Percentiles rank a stretch among this genome's conserved stretches.
These are phyloP conservation scores for Kurtzmaniella quercitrusa DNA, from an alignment of 1,139 yeast species.

Conservation along the genomic window DNA sequence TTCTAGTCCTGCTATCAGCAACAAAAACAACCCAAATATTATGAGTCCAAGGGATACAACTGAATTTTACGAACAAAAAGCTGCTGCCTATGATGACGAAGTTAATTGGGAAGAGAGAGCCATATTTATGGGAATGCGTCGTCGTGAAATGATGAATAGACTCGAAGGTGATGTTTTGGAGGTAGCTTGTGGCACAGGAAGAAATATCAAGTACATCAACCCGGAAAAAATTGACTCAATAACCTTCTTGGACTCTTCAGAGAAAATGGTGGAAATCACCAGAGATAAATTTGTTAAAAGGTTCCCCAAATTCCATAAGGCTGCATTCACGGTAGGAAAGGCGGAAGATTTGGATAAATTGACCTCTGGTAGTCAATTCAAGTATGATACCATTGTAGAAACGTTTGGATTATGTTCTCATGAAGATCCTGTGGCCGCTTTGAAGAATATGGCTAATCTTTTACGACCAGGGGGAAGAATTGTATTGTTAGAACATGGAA, in stretches of 20 bases:
- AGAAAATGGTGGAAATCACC: constrained; percentile 81
- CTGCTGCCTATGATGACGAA: constrained; percentile 75
- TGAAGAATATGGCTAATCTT: constrained; percentile 65
- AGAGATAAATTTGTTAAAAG: constrained; percentile 64
- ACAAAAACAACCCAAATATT: constrained; percentile 37
- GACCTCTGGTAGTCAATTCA: constrained; percentile 42
- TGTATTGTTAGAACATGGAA: constrained; percentile 85
- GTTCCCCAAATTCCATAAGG: constrained; percentile 64
- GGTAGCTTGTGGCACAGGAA: constrained; percentile 94
- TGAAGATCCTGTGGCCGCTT: constrained; percentile 82
- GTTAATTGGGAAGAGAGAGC: constrained; percentile 84
- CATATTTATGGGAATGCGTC: constrained; percentile 74
- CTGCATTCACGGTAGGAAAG: constrained; percentile 85
- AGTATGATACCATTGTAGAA: constrained; percentile 88
- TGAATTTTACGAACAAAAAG: constrained; percentile 72
- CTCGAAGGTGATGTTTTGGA: constrained; percentile 86
- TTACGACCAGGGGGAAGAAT: constrained; percentile 91
- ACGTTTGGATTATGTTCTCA: constrained; percentile 96
- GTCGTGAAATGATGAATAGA: constrained; percentile 80
- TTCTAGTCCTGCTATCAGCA: constrained; percentile 12
- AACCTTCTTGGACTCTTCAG: constrained; percentile 81
- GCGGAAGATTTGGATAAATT: constrained; percentile 76
- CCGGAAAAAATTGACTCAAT: constrained; percentile 60
- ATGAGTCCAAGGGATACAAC: constrained; percentile 80
- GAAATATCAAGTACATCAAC: constrained; percentile 75